phyloP scores from a whole-genome alignment of 2,329 filamentous ascomycete genomes.

The Claviceps citrina region DNA sequence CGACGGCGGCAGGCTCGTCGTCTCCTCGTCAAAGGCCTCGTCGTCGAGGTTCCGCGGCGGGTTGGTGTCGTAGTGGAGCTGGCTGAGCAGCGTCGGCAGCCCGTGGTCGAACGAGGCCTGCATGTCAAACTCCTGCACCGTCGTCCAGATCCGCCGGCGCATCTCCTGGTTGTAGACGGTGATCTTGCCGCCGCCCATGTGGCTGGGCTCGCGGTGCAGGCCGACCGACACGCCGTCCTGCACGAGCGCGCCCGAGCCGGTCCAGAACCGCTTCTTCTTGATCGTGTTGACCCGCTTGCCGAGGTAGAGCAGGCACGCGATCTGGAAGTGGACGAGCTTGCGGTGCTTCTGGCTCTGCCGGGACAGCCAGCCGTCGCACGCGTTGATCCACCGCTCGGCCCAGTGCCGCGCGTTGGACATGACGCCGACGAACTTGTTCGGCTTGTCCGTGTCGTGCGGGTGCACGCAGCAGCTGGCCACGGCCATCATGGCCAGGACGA shows the following conservation, averaged over 20 bases:
- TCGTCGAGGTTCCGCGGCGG: conserved; percentile 43
- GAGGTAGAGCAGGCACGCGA: conserved; percentile 43
- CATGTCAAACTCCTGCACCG: conserved; percentile 46
- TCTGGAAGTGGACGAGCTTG: conserved; percentile 44
- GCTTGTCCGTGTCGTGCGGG: conserved; percentile 29
- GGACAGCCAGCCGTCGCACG: conserved; percentile 37
- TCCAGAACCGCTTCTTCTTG: conserved; percentile 52
- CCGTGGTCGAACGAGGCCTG: conserved; percentile 47
- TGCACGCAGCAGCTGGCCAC: conserved; percentile 44
- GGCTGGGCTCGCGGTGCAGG: conserved; percentile 42
- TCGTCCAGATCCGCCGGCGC: conserved; percentile 45
- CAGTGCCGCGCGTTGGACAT: conserved; percentile 40
- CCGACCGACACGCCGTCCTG: conserved; percentile 44
- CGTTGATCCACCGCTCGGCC: conserved; percentile 41
- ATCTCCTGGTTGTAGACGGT: conserved; percentile 47
- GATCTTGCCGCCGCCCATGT: conserved; percentile 37
- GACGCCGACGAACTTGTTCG: conserved; percentile 42
- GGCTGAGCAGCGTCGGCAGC: conserved; percentile 40
- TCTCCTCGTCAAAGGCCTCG: conserved; percentile 40
- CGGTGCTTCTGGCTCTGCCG: conserved; percentile 47
- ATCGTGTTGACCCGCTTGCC: conserved; percentile 47
- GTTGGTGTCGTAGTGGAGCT: conserved; percentile 39
- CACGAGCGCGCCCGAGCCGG: conserved; percentile 37
- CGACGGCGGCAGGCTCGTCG: conserved; percentile 33
- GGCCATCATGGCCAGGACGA: conserved; percentile 44